These are phyloP conservation scores for Marvania coccoides DNA, from an alignment of 139 green algal genomes.

Conservation along the genomic window DNA sequence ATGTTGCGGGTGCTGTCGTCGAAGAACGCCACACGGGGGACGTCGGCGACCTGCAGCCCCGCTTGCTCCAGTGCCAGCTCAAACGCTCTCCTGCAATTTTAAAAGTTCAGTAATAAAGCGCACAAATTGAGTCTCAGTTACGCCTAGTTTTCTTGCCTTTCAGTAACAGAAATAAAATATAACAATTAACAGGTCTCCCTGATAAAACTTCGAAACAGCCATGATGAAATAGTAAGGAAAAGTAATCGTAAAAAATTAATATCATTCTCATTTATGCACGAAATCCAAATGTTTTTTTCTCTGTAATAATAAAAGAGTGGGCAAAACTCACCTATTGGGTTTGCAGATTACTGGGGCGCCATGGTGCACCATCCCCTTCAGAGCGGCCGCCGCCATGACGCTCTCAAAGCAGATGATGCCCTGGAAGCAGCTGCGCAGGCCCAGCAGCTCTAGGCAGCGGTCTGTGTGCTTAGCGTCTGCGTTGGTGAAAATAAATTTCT, in stretches of 20 bases:
- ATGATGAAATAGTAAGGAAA: too few species aligned
- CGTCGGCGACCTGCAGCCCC: constrained; percentile 6
- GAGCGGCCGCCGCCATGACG: constrained; percentile 33
- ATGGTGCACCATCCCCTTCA: constrained; percentile 27
- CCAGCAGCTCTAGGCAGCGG: constrained; percentile 54
- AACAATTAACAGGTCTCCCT: too few species aligned
- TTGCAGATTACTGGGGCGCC: constrained; percentile 64
- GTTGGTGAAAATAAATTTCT: constrained; percentile 79
- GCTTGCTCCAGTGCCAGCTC: constrained; percentile 47
- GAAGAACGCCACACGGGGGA: constrained; percentile 52
- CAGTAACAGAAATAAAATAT: too few species aligned
- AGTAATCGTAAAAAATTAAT: background rate
- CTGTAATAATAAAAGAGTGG: background rate
- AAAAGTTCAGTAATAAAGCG: too few species aligned
- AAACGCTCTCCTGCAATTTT: too few species aligned
- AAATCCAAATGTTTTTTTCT: background rate
- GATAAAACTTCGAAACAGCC: too few species aligned
- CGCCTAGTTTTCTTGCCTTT: too few species aligned
- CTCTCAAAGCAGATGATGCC: constrained; percentile 69
- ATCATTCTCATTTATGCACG: background rate
- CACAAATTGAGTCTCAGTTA: too few species aligned
- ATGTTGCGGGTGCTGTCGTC: constrained; percentile 76
- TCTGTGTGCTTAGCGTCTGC: constrained; percentile 62
- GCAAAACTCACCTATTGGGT: constrained; percentile 33
- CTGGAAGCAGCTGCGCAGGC: constrained; percentile 64